Conservation (phyloP, 2,329 filamentous ascomycete species). For the Aspergillus sp. region DNA sequence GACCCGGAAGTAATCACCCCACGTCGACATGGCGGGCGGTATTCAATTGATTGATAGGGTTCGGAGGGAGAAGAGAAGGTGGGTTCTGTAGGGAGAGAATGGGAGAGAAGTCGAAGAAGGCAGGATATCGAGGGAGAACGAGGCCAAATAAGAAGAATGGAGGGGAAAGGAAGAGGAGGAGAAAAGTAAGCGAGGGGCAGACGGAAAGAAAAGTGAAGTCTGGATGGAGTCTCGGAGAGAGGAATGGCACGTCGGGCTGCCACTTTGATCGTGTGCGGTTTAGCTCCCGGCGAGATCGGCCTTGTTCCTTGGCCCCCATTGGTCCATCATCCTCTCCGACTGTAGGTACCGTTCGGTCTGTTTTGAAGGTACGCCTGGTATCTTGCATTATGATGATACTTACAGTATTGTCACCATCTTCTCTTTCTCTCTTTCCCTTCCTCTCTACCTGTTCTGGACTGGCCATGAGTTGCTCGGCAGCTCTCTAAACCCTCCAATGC, state of each 20-base stretch:
- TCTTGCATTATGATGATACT: too few relatives aligned
- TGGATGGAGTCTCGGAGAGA: not conserved
- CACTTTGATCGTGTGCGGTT: conserved; percentile 5
- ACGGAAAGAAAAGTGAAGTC: conserved; percentile 6
- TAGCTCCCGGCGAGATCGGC: conserved; percentile 26
- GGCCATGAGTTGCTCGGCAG: not conserved
- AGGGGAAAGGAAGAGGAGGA: conserved; percentile 2
- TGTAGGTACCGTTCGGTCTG: not conserved
- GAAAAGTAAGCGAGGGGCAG: not conserved
- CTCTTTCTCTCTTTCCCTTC: not conserved
- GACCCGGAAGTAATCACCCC: conserved; percentile 78
- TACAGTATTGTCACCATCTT: not conserved
- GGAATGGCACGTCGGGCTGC: not conserved
- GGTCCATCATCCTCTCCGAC: not conserved
- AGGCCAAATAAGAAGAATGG: not conserved
- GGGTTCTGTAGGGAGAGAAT: not conserved
- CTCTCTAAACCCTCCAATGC: not conserved
- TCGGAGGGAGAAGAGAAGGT: not conserved
- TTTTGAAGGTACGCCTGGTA: too few relatives aligned
- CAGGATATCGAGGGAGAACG: not conserved
- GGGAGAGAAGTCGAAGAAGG: not conserved
- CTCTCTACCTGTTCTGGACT: conserved; percentile 29
- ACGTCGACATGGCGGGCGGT: conserved; percentile 72
- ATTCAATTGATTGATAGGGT: conserved; percentile 2
- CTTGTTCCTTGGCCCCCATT: not conserved